A percentile compares a stretch with the other conserved stretches of the same genome.
phyloP scores from a whole-genome alignment of 768 basidiomycete genomes.

The Russula virescens region DNA sequence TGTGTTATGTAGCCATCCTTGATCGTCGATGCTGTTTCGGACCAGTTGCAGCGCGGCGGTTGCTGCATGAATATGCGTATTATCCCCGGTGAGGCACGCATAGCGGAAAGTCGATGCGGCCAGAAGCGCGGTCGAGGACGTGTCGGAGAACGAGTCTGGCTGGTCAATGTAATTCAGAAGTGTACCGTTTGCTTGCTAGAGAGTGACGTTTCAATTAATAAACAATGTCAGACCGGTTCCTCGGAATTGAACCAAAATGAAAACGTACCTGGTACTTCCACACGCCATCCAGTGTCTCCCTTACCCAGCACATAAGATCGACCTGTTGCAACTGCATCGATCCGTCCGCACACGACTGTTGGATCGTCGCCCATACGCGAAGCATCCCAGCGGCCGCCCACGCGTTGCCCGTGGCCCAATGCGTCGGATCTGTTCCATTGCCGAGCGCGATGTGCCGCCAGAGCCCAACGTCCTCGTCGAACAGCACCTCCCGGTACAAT shows the following conservation, averaged over 20 bases:
- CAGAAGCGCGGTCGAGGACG: slow-evolving; percentile 50
- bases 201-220: background rate
- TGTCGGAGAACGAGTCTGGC: slow-evolving; percentile 46
- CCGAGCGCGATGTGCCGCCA: slow-evolving; percentile 56
- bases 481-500: slow-evolving; percentile 49
- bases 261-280: slow-evolving; percentile 41
- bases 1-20: slow-evolving; percentile 24
- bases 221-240: background rate
- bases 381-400: slow-evolving; percentile 70
- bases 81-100: slow-evolving; percentile 38
- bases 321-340: slow-evolving; percentile 36
- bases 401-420: slow-evolving; percentile 63
- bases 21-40: slow-evolving; percentile 33
- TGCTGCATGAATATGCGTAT: slow-evolving; percentile 37
- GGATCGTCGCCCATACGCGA: slow-evolving; percentile 51
- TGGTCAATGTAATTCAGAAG: slow-evolving; percentile 50
- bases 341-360: slow-evolving; percentile 36
- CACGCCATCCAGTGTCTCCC: slow-evolving; percentile 42
- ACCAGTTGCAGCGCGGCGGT: slow-evolving; percentile 37
- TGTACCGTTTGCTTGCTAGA: slow-evolving; percentile 40
- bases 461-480: slow-evolving; percentile 38
- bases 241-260: too few relatives aligned
- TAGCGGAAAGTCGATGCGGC: slow-evolving; percentile 53
- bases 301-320: slow-evolving; percentile 48
- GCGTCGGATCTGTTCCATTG: slow-evolving; percentile 39